Evolutionary conservation across 164 flowering plant genomes (phyloP).

Genomic region (Buxus sempervirens): DNA sequence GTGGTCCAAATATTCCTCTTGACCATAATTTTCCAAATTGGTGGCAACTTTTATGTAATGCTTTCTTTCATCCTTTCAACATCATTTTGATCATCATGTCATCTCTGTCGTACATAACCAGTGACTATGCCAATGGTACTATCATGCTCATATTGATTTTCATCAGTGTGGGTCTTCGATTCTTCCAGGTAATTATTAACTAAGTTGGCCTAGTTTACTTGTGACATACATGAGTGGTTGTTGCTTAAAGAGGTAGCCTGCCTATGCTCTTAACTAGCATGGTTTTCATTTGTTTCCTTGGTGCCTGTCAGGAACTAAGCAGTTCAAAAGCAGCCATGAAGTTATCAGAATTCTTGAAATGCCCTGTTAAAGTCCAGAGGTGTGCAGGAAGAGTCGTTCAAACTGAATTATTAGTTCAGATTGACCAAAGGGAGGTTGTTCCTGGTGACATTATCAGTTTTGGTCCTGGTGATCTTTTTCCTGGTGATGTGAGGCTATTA

Average conservation of each 20-base stretch:
- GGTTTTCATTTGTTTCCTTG: background rate
- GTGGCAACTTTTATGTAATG: constrained; percentile 80
- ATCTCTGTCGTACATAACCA: constrained; percentile 45
- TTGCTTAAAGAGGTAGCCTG: background rate
- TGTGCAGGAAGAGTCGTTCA: constrained; percentile 77
- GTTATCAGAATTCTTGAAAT: constrained; percentile 56
- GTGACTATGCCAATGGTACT: constrained; percentile 59
- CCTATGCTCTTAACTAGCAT: background rate
- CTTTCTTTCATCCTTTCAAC: constrained; percentile 75
- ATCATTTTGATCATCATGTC: constrained; percentile 65
- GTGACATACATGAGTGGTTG: too few species aligned
- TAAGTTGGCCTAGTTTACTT: too few species aligned
- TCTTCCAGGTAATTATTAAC: constrained; percentile 50
- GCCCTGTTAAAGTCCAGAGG: constrained; percentile 74
- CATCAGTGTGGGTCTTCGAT: constrained; percentile 64
- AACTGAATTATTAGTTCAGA: constrained; percentile 66
- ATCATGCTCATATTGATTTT: constrained; percentile 66
- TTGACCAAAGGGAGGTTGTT: constrained; percentile 76
- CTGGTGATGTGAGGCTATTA: constrained; percentile 71
- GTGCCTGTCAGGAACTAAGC: constrained; percentile 46
- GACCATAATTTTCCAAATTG: constrained; percentile 55
- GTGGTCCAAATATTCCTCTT: constrained; percentile 66
- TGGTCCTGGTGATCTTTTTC: constrained; percentile 78
- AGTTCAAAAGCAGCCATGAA: constrained; percentile 84
- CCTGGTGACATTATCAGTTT: constrained; percentile 68